phyloP scores from a whole-genome alignment of 306 rosid species.

The Quercus gilva region DNA sequence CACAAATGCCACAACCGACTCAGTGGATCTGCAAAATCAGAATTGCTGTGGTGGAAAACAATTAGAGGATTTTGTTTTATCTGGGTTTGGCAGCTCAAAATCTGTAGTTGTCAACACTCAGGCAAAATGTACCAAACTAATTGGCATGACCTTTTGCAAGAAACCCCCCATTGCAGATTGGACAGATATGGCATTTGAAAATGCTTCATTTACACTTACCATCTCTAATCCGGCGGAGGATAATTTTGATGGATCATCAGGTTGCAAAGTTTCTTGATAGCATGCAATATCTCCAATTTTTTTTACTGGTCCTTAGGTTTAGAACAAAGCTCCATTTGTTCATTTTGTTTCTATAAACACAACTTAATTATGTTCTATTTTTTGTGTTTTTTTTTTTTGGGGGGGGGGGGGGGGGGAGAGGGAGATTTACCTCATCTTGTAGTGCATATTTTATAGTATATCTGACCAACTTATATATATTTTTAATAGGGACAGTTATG shows the following conservation, averaged over 20 bases:
- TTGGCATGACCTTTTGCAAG: constrained; percentile 39
- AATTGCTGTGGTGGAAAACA: constrained; percentile 30
- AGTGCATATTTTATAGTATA: too few species aligned
- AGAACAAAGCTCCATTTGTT: background rate
- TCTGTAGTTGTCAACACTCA: constrained; percentile 22
- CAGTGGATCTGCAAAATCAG: constrained; percentile 19
- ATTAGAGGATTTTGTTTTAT: constrained; percentile 25
- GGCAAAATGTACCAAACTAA: constrained; percentile 32
- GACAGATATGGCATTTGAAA: constrained; percentile 29
- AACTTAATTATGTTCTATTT: background rate
- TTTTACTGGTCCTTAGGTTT: background rate
- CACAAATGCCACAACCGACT: constrained; percentile 14
- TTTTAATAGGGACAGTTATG: too few species aligned
- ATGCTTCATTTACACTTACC: constrained; percentile 22
- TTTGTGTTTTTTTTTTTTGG: background rate
- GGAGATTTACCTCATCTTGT: too few species aligned
- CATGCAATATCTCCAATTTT: background rate
- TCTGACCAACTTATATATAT: too few species aligned
- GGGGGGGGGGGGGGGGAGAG: too few species aligned
- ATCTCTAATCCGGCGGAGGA: constrained; percentile 29
- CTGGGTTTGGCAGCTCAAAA: constrained; percentile 26
- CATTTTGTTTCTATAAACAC: background rate
- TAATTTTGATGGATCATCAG: constrained; percentile 43
- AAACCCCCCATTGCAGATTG: constrained; percentile 36
- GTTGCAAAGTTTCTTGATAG: constrained; percentile 32